Percentiles rank a stretch among this genome's conserved stretches.
Evolutionary conservation across 73 alveolate genomes (phyloP).

Genomic region (Halteria grandinella): DNA sequence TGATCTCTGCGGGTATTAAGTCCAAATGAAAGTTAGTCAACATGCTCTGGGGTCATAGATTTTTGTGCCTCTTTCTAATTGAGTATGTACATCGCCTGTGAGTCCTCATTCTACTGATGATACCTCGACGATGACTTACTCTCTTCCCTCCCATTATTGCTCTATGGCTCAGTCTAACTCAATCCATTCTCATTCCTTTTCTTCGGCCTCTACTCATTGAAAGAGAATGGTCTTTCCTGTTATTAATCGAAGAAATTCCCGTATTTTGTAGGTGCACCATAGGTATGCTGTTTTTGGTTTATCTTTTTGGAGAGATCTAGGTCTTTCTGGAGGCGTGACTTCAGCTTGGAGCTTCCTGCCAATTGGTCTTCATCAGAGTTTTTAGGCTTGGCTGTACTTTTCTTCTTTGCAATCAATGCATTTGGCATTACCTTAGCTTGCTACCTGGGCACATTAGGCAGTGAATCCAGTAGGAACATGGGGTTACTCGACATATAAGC

Average conservation of each 20-base stretch:
- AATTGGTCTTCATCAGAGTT: not conserved
- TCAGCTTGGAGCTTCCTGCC: not conserved
- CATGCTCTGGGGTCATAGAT: too few relatives aligned
- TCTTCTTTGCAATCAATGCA: too few relatives aligned
- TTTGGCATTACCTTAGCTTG: too few relatives aligned
- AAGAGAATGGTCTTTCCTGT: constrained; percentile 27
- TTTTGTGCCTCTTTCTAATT: too few relatives aligned
- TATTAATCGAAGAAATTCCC: not conserved
- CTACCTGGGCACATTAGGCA: too few relatives aligned
- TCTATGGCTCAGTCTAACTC: not conserved
- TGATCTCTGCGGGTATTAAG: not conserved
- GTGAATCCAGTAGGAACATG: not conserved
- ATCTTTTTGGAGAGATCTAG: constrained; percentile 5
- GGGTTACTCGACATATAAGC: constrained; percentile 13
- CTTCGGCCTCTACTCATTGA: not conserved
- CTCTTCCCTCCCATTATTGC: not conserved
- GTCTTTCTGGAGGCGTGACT: not conserved
- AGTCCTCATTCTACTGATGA: too few relatives aligned
- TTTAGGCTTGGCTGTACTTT: constrained; percentile 2
- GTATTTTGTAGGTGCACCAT: not conserved
- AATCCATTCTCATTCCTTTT: not conserved
- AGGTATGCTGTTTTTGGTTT: not conserved
- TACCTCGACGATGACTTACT: too few relatives aligned
- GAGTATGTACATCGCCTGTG: too few relatives aligned
- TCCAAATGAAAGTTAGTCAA: too few relatives aligned